Evolutionary conservation across 176 grass and related monocot species (phyloP).

Genomic region (Cymbopogon citratus): DNA sequence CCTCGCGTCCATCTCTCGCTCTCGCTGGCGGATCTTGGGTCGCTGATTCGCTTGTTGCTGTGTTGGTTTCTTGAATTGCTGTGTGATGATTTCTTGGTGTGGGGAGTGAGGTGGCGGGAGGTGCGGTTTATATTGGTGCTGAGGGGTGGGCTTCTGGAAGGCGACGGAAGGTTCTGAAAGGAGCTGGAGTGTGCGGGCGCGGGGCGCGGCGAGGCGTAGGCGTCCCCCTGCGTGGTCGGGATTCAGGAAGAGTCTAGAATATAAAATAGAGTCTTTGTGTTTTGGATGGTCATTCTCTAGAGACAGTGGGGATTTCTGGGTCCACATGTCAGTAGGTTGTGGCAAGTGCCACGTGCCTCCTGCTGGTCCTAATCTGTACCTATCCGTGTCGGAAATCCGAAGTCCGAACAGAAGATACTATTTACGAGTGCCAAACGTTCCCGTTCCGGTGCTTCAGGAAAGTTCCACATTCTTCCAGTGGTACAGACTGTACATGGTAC

Average conservation of each 20-base stretch:
- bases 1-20: slow-evolving; percentile 39
- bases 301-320: neutral
- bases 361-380: neutral
- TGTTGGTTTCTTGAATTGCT: neutral
- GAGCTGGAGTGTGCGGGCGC: neutral
- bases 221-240: neutral
- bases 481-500: too few species aligned
- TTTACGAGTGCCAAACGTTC: neutral
- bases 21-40: neutral
- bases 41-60: neutral
- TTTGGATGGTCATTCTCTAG: neutral
- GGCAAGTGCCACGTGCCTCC: neutral
- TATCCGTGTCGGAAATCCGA: neutral
- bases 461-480: neutral
- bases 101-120: neutral
- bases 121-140: neutral
- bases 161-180: slow-evolving; percentile 46
- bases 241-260: slow-evolving; percentile 13
- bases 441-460: neutral
- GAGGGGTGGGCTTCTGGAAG: slow-evolving; percentile 13
- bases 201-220: neutral
- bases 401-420: too few species aligned
- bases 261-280: neutral
- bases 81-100: neutral
- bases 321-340: neutral